Conservation (phyloP, 106 monocot species). For the Ottelia alismoides region DNA sequence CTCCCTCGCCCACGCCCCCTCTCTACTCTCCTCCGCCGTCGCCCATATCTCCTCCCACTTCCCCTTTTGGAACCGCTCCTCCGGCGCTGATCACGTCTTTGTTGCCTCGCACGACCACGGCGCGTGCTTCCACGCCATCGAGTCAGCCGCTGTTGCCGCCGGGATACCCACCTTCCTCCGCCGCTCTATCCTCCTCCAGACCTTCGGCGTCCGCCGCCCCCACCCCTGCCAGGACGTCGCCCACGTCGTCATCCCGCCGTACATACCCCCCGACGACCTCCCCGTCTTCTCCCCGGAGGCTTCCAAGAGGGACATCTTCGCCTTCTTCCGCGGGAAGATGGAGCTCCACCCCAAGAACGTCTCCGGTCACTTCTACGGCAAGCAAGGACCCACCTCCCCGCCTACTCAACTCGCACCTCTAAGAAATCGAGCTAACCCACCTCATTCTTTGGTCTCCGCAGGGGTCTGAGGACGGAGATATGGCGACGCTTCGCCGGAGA, state of each 20-base stretch:
- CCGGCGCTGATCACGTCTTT: constrained; percentile 77
- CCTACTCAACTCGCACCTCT: no score
- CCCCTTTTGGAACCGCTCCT: constrained; percentile 76
- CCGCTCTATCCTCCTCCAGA: constrained; percentile 63
- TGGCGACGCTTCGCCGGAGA: constrained; percentile 38
- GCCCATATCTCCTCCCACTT: constrained; percentile 21
- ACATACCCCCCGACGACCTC: constrained; percentile 26
- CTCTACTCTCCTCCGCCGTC: constrained; percentile 46
- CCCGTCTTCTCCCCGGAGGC: constrained; percentile 12
- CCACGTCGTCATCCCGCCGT: constrained; percentile 84
- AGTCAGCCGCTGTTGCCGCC: constrained; percentile 54
- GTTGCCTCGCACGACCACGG: constrained; percentile 94
- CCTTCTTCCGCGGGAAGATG: constrained; percentile 90
- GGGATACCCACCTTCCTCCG: constrained; percentile 70
- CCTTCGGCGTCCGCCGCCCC: constrained; percentile 43
- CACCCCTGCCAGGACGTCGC: constrained; percentile 75
- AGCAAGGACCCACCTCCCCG: constrained; percentile 16
- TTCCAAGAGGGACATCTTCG: constrained; percentile 58
- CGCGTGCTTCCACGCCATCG: constrained; percentile 96
- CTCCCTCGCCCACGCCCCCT: constrained; percentile 48
- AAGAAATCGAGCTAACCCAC: neutral
- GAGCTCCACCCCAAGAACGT: constrained; percentile 98
- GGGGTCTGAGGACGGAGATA: constrained; percentile 75
- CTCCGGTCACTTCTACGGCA: constrained; percentile 84
- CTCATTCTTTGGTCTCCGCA: constrained; percentile 1